Conservation (phyloP, 176 grass and related monocot species). For the Oryza brachyantha region DNA sequence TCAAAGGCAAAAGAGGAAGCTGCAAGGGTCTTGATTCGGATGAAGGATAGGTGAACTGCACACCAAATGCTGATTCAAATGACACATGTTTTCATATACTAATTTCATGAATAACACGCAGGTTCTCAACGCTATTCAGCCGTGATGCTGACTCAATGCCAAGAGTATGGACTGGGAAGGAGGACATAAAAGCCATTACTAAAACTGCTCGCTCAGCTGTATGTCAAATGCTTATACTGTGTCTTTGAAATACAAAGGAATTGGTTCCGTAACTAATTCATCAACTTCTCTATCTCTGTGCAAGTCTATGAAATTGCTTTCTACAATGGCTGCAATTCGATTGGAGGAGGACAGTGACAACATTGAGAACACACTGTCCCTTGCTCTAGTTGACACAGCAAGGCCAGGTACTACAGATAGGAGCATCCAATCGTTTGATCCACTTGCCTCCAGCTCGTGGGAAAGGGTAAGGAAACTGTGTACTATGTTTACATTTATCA, state of each 20-base stretch:
- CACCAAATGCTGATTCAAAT: not conserved
- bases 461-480: slow-evolving; percentile 61
- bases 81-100: not conserved
- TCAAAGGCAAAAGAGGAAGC: slow-evolving; percentile 86
- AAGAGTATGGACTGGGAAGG: slow-evolving; percentile 96
- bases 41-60: slow-evolving; percentile 85
- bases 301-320: slow-evolving; percentile 97
- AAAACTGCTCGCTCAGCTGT: slow-evolving; percentile 91
- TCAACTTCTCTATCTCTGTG: slow-evolving; percentile 1
- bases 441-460: slow-evolving; percentile 92
- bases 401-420: slow-evolving; percentile 57
- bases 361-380: slow-evolving; percentile 75
- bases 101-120: slow-evolving; percentile 32
- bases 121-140: slow-evolving; percentile 89
- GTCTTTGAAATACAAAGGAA: not conserved
- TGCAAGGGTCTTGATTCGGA: slow-evolving; percentile 76
- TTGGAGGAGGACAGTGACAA: slow-evolving; percentile 81
- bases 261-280: slow-evolving; percentile 12
- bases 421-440: slow-evolving; percentile 74
- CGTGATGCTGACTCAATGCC: slow-evolving; percentile 95
- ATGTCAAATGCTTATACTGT: slow-evolving; percentile 33
- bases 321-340: slow-evolving; percentile 85
- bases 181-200: slow-evolving; percentile 97
- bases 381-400: slow-evolving; percentile 59
- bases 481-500: slow-evolving; percentile 19